These are phyloP conservation scores for Physcia stellaris DNA, from an alignment of 495 filamentous ascomycete genomes.

Conservation along the genomic window DNA sequence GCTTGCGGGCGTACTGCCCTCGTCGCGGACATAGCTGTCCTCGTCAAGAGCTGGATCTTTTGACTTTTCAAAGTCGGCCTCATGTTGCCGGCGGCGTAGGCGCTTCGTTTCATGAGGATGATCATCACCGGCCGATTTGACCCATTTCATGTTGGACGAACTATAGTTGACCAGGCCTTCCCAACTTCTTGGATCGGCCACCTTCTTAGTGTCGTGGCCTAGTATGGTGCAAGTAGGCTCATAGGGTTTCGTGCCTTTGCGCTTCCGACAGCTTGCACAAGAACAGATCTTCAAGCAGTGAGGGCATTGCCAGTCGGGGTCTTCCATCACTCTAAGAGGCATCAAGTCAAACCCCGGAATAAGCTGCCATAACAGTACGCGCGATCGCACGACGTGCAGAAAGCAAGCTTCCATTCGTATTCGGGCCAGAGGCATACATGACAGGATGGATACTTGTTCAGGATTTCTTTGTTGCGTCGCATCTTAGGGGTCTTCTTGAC, in stretches of 20 bases:
- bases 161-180: slow-evolving; percentile 78
- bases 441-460: slow-evolving; percentile 40
- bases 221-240: slow-evolving; percentile 71
- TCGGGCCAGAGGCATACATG: slow-evolving; percentile 72
- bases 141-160: slow-evolving; percentile 66
- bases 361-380: slow-evolving; percentile 81
- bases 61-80: slow-evolving; percentile 35
- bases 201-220: slow-evolving; percentile 74
- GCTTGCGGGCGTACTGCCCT: slow-evolving; percentile 9
- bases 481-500: slow-evolving; percentile 36
- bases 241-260: slow-evolving; percentile 50
- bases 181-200: slow-evolving; percentile 79
- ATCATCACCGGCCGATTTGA: slow-evolving; percentile 42
- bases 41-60: slow-evolving; percentile 27
- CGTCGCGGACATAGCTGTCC: slow-evolving; percentile 24
- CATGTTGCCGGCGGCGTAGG: slow-evolving; percentile 32
- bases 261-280: slow-evolving; percentile 58
- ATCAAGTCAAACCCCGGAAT: slow-evolving; percentile 76
- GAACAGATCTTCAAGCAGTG: slow-evolving; percentile 75
- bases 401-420: slow-evolving; percentile 64
- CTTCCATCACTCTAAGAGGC: slow-evolving; percentile 66
- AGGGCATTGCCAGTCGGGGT: slow-evolving; percentile 72
- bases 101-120: slow-evolving; percentile 28
- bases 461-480: slow-evolving; percentile 24
- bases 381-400: slow-evolving; percentile 60